Evolutionary conservation across 2,329 filamentous ascomycete species (phyloP).

Genomic region (Simplicillium aogashimaense): DNA sequence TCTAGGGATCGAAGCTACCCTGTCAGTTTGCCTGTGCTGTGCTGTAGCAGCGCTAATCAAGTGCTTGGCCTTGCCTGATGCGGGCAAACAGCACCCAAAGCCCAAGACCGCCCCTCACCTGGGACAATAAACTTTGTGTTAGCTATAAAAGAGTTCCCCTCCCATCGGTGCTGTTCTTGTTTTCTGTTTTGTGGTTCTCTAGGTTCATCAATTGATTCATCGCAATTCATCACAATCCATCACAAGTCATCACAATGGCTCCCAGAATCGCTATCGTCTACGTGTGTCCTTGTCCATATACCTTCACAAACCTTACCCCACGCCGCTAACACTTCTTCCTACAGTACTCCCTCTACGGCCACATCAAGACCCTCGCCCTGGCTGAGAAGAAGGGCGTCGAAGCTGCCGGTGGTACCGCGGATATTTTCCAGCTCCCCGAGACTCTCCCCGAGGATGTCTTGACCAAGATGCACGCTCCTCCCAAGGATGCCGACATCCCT

Average conservation of each 20-base stretch:
- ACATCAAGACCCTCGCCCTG: constrained; percentile 74
- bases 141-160: neutral
- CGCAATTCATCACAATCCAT: constrained; percentile 19
- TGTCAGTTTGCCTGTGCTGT: too few relatives aligned
- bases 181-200: neutral
- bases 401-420: constrained; percentile 70
- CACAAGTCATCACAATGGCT: constrained; percentile 51
- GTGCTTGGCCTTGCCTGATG: too few relatives aligned
- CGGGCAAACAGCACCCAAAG: neutral
- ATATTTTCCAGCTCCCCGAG: constrained; percentile 82
- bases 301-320: constrained; percentile 3
- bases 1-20: neutral
- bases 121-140: neutral
- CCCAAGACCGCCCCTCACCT: neutral
- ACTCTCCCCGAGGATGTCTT: constrained; percentile 80
- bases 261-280: constrained; percentile 80
- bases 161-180: neutral
- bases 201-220: neutral
- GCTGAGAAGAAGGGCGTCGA: constrained; percentile 87
- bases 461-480: constrained; percentile 79
- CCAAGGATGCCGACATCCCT: constrained; percentile 59
- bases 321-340: neutral
- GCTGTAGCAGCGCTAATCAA: neutral
- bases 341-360: constrained; percentile 91
- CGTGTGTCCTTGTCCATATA: constrained; percentile 40